Evolutionary conservation across 495 filamentous ascomycete species (phyloP).

Genomic region (Aspergillus kassunensis): DNA sequence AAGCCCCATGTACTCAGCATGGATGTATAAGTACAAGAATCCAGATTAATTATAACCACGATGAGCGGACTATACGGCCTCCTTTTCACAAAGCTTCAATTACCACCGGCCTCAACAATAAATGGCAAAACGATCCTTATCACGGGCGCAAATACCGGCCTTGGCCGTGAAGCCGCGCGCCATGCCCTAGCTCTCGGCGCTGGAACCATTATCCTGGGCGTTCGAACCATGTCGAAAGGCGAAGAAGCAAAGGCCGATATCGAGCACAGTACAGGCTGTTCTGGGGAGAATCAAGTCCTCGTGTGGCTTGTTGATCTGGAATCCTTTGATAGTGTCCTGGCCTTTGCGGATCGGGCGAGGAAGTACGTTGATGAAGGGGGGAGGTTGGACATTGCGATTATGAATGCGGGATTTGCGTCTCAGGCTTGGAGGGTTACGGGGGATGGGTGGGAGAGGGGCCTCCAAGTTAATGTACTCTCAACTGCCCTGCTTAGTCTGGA

Average conservation of each 20-base stretch:
- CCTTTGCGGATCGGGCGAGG: background rate
- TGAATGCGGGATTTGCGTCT: slow-evolving; percentile 1
- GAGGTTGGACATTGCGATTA: background rate
- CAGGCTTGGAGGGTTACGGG: background rate
- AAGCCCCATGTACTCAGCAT: too few species aligned
- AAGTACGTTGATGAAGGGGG: background rate
- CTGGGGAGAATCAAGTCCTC: background rate
- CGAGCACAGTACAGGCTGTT: background rate
- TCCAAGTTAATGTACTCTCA: slow-evolving; percentile 15
- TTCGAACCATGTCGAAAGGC: slow-evolving; percentile 3
- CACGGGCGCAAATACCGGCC: slow-evolving; percentile 8
- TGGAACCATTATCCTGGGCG: slow-evolving; percentile 2
- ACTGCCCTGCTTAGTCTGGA: slow-evolving; percentile 12
- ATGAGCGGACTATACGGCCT: background rate
- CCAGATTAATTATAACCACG: too few species aligned
- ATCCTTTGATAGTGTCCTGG: slow-evolving; percentile 3
- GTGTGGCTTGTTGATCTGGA: slow-evolving; percentile 3
- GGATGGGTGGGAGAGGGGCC: background rate
- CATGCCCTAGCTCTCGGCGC: background rate
- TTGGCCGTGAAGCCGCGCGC: slow-evolving; percentile 2
- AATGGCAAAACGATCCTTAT: slow-evolving; percentile 7
- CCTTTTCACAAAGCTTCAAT: background rate
- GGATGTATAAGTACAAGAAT: too few species aligned
- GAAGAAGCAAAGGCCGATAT: background rate
- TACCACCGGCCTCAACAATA: background rate